Percentiles rank a stretch among this genome's conserved stretches.
phyloP scores from a whole-genome alignment of 2,329 filamentous ascomycete genomes.

The Xylogone sp. region DNA sequence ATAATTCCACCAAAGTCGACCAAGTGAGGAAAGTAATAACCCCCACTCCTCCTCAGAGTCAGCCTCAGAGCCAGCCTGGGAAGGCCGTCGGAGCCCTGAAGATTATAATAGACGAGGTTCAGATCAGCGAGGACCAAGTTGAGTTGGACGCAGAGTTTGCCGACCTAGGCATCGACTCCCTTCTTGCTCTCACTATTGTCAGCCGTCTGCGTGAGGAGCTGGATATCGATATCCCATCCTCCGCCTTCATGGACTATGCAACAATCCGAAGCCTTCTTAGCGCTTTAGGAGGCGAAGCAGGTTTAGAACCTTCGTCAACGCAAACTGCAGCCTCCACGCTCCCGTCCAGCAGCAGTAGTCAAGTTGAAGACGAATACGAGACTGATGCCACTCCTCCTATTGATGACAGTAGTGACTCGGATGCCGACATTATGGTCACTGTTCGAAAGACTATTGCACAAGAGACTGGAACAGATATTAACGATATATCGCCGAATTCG shows the following conservation, averaged over 20 bases:
- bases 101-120: not conserved
- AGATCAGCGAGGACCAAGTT: slow-evolving; percentile 58
- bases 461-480: slow-evolving; percentile 49
- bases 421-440: slow-evolving; percentile 32
- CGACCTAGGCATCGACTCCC: slow-evolving; percentile 54
- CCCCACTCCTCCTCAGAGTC: too few species aligned
- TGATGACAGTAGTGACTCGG: not conserved
- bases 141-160: slow-evolving; percentile 52
- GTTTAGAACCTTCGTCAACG: not conserved
- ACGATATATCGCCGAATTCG: slow-evolving; percentile 50
- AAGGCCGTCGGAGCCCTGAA: too few species aligned
- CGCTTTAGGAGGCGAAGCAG: too few species aligned
- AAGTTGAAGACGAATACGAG: not conserved
- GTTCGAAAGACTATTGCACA: slow-evolving; percentile 50
- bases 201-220: slow-evolving; percentile 53
- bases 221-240: slow-evolving; percentile 46
- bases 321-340: not conserved
- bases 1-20: too few species aligned
- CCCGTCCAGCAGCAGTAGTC: not conserved
- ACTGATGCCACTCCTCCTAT: not conserved
- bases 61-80: too few species aligned
- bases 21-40: too few species aligned
- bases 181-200: slow-evolving; percentile 52
- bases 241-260: slow-evolving; percentile 47
- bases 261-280: slow-evolving; percentile 46